A percentile compares a stretch with the other conserved stretches of the same genome.
phyloP scores from a whole-genome alignment of 805 yeast genomes.

The Hanseniaspora pseudoguilliermondii region DNA sequence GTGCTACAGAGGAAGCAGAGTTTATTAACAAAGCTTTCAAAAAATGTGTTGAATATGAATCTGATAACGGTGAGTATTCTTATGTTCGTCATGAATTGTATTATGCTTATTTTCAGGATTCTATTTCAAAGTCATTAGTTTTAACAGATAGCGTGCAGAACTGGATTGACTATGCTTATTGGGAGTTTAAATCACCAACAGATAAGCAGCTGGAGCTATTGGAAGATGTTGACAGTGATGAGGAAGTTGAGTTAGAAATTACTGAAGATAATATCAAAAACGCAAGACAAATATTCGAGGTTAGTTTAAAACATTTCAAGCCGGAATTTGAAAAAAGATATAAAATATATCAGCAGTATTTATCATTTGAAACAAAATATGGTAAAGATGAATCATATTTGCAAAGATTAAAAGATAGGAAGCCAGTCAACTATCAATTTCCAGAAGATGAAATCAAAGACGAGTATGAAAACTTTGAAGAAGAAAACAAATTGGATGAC shows the following conservation, averaged over 20 bases:
- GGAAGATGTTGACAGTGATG: slow-evolving; percentile 27
- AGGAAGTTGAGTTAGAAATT: slow-evolving; percentile 36
- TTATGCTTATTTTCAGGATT: not conserved
- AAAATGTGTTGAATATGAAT: slow-evolving; percentile 43
- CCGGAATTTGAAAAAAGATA: slow-evolving; percentile 35
- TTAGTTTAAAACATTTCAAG: slow-evolving; percentile 38
- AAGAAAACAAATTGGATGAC: not conserved
- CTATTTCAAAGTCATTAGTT: slow-evolving; percentile 27
- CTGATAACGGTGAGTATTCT: slow-evolving; percentile 46
- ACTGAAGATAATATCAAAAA: slow-evolving; percentile 38
- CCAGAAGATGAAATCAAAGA: slow-evolving; percentile 51
- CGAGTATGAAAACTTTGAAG: slow-evolving; percentile 33
- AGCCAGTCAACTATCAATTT: slow-evolving; percentile 28
- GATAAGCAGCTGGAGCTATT: slow-evolving; percentile 35
- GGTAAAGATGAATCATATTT: slow-evolving; percentile 38
- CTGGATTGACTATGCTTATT: slow-evolving; percentile 59
- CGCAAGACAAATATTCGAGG: slow-evolving; percentile 44
- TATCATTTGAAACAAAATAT: slow-evolving; percentile 49
- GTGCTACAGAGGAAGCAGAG: not conserved
- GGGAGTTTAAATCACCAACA: slow-evolving; percentile 56
- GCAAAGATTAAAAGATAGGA: slow-evolving; percentile 39
- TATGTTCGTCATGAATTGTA: slow-evolving; percentile 34
- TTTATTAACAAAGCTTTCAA: slow-evolving; percentile 23
- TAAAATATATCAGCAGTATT: slow-evolving; percentile 46
- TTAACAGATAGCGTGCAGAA: slow-evolving; percentile 26